A percentile compares a stretch with the other conserved stretches of the same genome.
Conservation (phyloP, 2,329 filamentous ascomycete species). For the Leptodontidium sp. region DNA sequence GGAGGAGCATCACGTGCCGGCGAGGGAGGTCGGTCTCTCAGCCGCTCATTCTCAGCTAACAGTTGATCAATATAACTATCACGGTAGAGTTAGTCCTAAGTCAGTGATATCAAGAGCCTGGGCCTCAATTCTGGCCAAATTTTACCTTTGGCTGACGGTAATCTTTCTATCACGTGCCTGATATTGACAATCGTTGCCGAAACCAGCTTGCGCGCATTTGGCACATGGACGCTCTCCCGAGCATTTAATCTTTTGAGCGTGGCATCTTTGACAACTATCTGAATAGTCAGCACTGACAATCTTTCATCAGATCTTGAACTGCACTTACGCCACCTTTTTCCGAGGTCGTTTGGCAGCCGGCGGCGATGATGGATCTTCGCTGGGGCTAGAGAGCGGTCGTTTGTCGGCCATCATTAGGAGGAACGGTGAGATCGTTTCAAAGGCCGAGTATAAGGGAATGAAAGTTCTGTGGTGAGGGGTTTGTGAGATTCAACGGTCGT, state of each 20-base stretch:
- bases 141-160: slow-evolving; percentile 12
- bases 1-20: neutral
- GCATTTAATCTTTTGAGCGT: slow-evolving; percentile 21
- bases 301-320: neutral
- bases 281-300: neutral
- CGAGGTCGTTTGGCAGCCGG: neutral
- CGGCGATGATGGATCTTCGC: neutral
- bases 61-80: slow-evolving; percentile 8
- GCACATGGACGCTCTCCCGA: slow-evolving; percentile 18
- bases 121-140: neutral
- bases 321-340: slow-evolving; percentile 13
- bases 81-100: neutral
- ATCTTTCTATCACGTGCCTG: slow-evolving; percentile 12
- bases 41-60: slow-evolving; percentile 2
- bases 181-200: slow-evolving; percentile 17
- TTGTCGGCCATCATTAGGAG: neutral
- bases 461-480: neutral
- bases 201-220: slow-evolving; percentile 10
- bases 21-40: neutral
- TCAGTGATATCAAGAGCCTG: neutral
- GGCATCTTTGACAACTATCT: slow-evolving; percentile 19
- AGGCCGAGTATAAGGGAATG: neutral
- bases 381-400: neutral
- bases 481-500: neutral
- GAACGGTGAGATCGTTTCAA: neutral